Percentiles rank a stretch among this genome's conserved stretches.
phyloP scores from a whole-genome alignment of 305 asterid species.

The Plantago lanceolata region DNA sequence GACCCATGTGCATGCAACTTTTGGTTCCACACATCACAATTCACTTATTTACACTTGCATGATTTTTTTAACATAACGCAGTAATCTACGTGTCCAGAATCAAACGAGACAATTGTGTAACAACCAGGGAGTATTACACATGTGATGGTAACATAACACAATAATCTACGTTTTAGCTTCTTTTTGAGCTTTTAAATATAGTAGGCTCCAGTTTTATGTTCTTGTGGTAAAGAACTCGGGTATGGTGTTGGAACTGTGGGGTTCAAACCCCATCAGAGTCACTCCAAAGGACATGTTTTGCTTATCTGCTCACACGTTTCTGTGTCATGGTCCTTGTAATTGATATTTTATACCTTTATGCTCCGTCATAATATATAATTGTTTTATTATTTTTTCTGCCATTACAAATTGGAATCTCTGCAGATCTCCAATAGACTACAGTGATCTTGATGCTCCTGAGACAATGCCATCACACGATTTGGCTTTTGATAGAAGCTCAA shows the following conservation, averaged over 20 bases:
- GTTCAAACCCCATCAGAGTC: neutral
- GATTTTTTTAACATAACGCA: no score
- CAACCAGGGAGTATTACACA: no score
- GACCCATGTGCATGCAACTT: no score
- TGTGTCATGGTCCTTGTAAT: conserved; percentile 8
- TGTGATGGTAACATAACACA: no score
- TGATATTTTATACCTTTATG: conserved; percentile 3
- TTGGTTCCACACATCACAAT: no score
- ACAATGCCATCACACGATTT: conserved; percentile 30
- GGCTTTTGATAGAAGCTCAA: conserved; percentile 32
- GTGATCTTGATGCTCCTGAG: conserved; percentile 58
- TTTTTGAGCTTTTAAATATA: no score
- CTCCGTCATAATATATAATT: conserved; percentile 1
- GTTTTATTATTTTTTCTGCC: conserved; percentile 7
- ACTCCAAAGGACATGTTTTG: no score
- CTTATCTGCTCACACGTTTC: no score
- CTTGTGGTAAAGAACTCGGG: neutral
- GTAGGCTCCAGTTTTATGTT: neutral
- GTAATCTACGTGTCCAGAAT: no score
- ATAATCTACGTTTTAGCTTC: no score
- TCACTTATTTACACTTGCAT: no score
- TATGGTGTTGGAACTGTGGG: neutral
- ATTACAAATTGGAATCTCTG: conserved; percentile 26
- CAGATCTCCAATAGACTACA: conserved; percentile 41
- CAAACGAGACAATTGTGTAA: no score